These are phyloP conservation scores for Periconia digitata DNA, from an alignment of 2,329 filamentous ascomycete species.

Conservation along the genomic window DNA sequence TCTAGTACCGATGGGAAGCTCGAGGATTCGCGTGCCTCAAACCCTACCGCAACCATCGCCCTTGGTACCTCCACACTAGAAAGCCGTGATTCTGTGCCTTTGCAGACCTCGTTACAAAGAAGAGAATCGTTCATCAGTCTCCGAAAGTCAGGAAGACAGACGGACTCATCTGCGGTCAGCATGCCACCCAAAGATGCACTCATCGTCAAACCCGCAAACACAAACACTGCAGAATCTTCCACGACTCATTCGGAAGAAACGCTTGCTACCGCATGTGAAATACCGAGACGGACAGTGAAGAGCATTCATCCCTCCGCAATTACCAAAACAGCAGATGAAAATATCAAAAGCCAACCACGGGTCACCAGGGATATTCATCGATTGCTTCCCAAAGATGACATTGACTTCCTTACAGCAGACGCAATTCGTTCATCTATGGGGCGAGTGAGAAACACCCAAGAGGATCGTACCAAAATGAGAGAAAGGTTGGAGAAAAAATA, in stretches of 20 bases:
- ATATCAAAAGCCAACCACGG: not conserved
- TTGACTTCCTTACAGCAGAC: constrained; percentile 46
- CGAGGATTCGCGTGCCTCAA: constrained; percentile 11
- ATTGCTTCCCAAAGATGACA: constrained; percentile 40
- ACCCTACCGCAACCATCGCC: no score
- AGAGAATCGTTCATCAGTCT: constrained; percentile 1
- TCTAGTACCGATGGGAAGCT: constrained; percentile 30
- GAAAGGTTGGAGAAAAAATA: constrained; percentile 34
- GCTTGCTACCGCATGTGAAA: not conserved
- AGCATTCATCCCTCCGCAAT: no score
- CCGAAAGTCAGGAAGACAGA: constrained; percentile 1
- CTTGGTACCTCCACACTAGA: no score
- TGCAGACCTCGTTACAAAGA: constrained; percentile 24
- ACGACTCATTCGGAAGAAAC: not conserved
- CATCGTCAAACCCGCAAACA: not conserved
- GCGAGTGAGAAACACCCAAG: constrained; percentile 16
- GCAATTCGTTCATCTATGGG: constrained; percentile 49
- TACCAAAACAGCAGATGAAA: not conserved
- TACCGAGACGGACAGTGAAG: no score
- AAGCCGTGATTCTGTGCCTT: no score
- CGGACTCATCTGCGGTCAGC: constrained; percentile 3
- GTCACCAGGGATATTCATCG: constrained; percentile 29
- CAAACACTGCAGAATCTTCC: not conserved
- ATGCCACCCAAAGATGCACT: not conserved
- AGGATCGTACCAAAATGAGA: constrained; percentile 17